Base-by-base conservation (phyloP, 305 asterid genomes). In the Withania somnifera region DNA sequence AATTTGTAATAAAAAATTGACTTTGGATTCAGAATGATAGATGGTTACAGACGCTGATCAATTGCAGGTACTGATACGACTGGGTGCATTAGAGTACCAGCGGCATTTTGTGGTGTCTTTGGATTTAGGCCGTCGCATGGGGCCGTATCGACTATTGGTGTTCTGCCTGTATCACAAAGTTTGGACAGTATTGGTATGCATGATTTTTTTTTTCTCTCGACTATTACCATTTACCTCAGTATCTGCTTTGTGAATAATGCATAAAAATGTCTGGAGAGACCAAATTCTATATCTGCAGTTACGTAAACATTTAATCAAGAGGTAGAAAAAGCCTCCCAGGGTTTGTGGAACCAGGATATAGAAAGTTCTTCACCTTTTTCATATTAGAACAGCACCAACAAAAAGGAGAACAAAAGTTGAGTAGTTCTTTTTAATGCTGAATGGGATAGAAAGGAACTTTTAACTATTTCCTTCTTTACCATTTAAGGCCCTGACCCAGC, bases 51-150 rank as follows among this genome's bases (percentile, higher is more conserved):
- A 75, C 42, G 14, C 61, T 50, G 52, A 53, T 64, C 20, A 64
- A 38, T 32, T 30, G 58, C 77, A 96, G 99, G 98, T 85, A 88
- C 91, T 28, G 95, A 93, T 83, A 89, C 92, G 10, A 32, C 84
- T 80, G 95, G 94, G 60, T 86, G 95, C 81, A 64, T 91, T 67
- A 87, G 97, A 87, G 84, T 84, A 50, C 94, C 97, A 17, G 92
- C 93, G 71, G 85, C 97, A 15, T 90, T 91, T 86, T 93, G 95
- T 88, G 91, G 97, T 79, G 82, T 96, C 85, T 76, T 96, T 86
- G 98, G 97, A 60, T 96, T 89, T 85, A 92, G 93, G 84, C 94
- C 99, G 34, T 93, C 98, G 57, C 98, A 96, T 64, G 97, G 99
- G 77, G 52, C 84, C 58, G 90, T 91, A 73, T 89, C 97, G 81